Base-by-base conservation (phyloP, 108 stramenopile species). In the Cyclotella kingstonii region DNA sequence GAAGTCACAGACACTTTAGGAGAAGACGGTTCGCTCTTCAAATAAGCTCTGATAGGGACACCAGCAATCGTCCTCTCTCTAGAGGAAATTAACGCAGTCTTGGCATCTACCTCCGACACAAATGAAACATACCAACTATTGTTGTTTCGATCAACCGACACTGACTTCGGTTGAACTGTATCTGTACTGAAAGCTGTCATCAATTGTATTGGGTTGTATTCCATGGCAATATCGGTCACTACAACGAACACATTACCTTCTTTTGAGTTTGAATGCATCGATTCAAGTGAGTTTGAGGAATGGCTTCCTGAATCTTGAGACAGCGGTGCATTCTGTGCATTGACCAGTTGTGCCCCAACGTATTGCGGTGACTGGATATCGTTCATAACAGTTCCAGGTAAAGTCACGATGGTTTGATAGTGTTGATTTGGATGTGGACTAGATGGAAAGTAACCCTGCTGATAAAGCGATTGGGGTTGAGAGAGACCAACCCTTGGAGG, bases 241-340 rank as follows among this genome's bases (percentile, higher is more conserved):
- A 33, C 35, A 52, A 63, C 62, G 23, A 63, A 30, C 7, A 33
- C n/a, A n/a, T n/a, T n/a, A n/a, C n/a, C 30, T 60, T 46, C 59
- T 31, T 70, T 60, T 21, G 15, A 11, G 43, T 60, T 41, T 22
- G 68, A 70, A 5, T 60, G 74, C 42, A 48, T 44, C 26, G 74
- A 75, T 28, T 75, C 74, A 18, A 63, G 4, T 23, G 74, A 75
- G 50, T 65, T 43, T 27, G 73, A 66, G 0, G 65, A 66, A 11
- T 60, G 47, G 44, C 74, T 67, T 9, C 21, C 60, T 15, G 65
- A 43, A 36, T 48, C 64, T 23, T 25, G 25, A 15, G 56, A 44
- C 10, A 19, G 43, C 0, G 67, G 46, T 17, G 19, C 56, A 54
- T 54, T 54, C 53, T 54, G 53, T 21, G 38, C 53, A 6, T 21